Conservation (phyloP, 768 basidiomycete species). For the Pulveroboletus sp. region DNA sequence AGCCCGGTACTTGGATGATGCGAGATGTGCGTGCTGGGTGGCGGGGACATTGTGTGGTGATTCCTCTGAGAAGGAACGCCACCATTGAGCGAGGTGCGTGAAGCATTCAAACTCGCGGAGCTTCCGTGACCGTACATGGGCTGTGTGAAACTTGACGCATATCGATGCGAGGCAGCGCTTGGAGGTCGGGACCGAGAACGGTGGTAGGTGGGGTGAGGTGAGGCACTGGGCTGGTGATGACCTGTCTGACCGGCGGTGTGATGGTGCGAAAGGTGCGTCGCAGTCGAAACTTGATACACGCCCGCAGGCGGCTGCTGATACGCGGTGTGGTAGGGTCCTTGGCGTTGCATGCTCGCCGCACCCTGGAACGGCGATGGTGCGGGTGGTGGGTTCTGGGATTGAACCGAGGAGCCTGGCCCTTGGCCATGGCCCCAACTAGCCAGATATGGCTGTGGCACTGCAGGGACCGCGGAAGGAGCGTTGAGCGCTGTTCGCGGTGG, state of each 20-base stretch:
- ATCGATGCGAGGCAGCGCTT: conserved; percentile 30
- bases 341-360: conserved; percentile 11
- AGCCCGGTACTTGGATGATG: conserved; percentile 5
- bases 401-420: neutral
- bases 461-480: conserved; percentile 3
- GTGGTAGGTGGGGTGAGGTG: conserved; percentile 19
- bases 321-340: conserved; percentile 15
- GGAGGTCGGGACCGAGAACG: conserved; percentile 29
- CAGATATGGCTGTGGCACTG: conserved; percentile 16
- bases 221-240: conserved; percentile 7
- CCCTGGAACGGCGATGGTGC: conserved; percentile 5
- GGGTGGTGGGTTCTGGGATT: conserved; percentile 2
- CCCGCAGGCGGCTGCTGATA: conserved; percentile 8
- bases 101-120: conserved; percentile 19
- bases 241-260: conserved; percentile 11
- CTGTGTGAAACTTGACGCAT: conserved; percentile 25
- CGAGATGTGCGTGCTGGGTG: conserved; percentile 5
- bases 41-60: conserved; percentile 9
- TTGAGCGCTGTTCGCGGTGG: conserved; percentile 17
- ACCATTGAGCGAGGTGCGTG: conserved; percentile 20
- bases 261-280: conserved; percentile 12
- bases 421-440: conserved; percentile 9
- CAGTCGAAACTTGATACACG: conserved; percentile 11
- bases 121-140: conserved; percentile 25
- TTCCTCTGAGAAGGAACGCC: conserved; percentile 10